Evolutionary conservation across 768 basidiomycete genomes (phyloP).

Genomic region (Sporobolomyces roseus): DNA sequence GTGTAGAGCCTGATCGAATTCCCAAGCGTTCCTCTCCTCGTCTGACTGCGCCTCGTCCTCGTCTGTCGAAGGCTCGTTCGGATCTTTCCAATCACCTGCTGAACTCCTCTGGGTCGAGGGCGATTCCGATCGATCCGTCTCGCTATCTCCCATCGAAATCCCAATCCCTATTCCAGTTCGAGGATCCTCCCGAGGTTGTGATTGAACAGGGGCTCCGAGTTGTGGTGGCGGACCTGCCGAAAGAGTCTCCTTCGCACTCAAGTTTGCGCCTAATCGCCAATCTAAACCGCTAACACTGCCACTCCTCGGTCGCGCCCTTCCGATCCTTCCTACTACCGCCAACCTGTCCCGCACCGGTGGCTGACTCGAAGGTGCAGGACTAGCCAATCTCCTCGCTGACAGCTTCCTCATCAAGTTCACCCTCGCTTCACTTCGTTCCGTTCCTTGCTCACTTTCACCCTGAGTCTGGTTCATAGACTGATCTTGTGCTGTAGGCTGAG

Average conservation of each 20-base stretch:
- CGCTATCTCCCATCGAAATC: not conserved
- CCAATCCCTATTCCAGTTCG: slow-evolving; percentile 1
- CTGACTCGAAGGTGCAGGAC: not conserved
- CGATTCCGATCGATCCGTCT: not conserved
- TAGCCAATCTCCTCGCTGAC: slow-evolving; percentile 35
- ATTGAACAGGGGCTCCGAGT: not conserved
- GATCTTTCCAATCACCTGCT: not conserved
- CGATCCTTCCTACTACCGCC: slow-evolving; percentile 10
- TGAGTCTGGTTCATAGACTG: too few species aligned
- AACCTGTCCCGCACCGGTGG: not conserved
- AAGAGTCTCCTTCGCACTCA: not conserved
- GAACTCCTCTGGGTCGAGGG: not conserved
- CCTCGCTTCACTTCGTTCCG: slow-evolving; percentile 38
- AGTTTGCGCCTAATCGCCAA: not conserved
- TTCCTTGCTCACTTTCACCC: not conserved
- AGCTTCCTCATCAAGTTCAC: slow-evolving; percentile 45
- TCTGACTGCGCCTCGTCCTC: not conserved
- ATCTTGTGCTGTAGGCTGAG: not conserved
- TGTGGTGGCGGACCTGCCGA: not conserved
- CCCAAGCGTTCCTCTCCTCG: slow-evolving; percentile 1
- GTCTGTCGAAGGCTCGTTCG: slow-evolving; percentile 10
- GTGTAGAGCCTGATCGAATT: not conserved
- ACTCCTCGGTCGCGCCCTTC: slow-evolving; percentile 30
- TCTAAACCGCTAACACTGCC: slow-evolving; percentile 20
- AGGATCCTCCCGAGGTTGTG: not conserved